Percentiles rank a stretch among this genome's conserved stretches.
Evolutionary conservation across 768 basidiomycete species (phyloP).

Genomic region (Phylloporus sp.): DNA sequence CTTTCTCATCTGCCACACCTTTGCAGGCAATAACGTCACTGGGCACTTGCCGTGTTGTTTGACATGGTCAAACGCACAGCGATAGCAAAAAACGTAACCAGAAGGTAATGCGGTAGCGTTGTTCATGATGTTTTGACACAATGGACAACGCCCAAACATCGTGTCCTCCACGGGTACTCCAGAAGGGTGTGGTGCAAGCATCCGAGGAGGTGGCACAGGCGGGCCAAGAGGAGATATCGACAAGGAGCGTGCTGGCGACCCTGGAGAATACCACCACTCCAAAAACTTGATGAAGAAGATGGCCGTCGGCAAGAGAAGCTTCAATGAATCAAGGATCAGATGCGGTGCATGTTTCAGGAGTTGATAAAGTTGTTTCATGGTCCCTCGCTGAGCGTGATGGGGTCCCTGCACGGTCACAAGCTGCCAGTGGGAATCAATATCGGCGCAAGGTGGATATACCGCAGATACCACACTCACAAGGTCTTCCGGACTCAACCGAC

Average conservation of each 20-base stretch:
- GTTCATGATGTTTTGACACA: constrained; percentile 67
- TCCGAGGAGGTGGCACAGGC: constrained; percentile 70
- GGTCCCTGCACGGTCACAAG: constrained; percentile 15
- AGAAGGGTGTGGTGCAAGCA: constrained; percentile 70
- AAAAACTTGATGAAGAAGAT: constrained; percentile 96
- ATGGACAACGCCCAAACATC: constrained; percentile 79
- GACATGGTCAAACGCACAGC: constrained; percentile 82
- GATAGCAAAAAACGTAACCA: constrained; percentile 94
- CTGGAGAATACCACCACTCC: constrained; percentile 99
- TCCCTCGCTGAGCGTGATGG: constrained; percentile 30
- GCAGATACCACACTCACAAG: constrained; percentile 47
- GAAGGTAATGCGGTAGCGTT: constrained; percentile 90
- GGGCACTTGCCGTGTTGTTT: constrained; percentile 79
- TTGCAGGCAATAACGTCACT: constrained; percentile 74
- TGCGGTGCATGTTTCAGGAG: constrained; percentile 54
- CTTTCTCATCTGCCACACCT: constrained; percentile 82
- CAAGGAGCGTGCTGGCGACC: constrained; percentile 77
- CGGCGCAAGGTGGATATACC: not conserved
- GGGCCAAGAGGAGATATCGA: constrained; percentile 61
- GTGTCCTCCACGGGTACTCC: constrained; percentile 60
- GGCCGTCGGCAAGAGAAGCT: constrained; percentile 75
- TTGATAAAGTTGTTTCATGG: constrained; percentile 43
- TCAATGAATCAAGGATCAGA: constrained; percentile 70
- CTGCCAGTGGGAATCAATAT: constrained; percentile 12
- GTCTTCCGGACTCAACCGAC: constrained; percentile 75